These are phyloP conservation scores for Phialophora expanda DNA, from an alignment of 2,329 filamentous ascomycete genomes.

Conservation along the genomic window DNA sequence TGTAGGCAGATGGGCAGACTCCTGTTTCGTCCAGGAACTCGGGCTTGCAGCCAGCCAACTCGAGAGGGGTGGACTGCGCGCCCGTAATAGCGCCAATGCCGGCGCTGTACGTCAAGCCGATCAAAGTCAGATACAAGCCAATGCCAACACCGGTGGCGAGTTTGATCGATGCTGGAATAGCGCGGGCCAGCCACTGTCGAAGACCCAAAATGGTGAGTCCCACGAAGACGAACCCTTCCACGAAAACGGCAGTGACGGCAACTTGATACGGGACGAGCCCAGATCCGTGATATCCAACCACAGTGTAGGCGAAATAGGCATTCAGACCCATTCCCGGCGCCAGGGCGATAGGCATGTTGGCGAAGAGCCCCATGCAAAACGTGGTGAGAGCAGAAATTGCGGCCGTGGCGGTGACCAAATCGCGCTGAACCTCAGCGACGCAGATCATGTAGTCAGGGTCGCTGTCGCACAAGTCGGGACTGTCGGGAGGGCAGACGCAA, in stretches of 20 bases:
- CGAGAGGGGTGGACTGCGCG: conserved; percentile 68
- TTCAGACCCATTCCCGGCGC: conserved; percentile 83
- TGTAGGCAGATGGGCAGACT: conserved; percentile 66
- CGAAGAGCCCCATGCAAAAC: conserved; percentile 83
- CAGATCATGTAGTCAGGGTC: conserved; percentile 54
- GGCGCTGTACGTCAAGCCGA: conserved; percentile 74
- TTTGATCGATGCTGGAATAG: conserved; percentile 83
- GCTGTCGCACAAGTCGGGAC: conserved; percentile 55
- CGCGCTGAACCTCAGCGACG: conserved; percentile 68
- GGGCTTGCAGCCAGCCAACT: conserved; percentile 73
- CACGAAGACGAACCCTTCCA: conserved; percentile 86
- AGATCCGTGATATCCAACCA: conserved; percentile 76
- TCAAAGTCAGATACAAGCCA: conserved; percentile 74
- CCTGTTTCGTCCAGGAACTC: conserved; percentile 55
- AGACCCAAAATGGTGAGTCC: conserved; percentile 78
- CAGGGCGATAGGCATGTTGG: conserved; percentile 77
- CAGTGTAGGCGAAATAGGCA: conserved; percentile 82
- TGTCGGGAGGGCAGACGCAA: conserved; percentile 67
- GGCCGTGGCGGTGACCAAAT: conserved; percentile 82
- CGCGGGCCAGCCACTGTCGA: conserved; percentile 84
- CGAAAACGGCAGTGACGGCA: conserved; percentile 83
- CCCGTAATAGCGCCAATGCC: conserved; percentile 81
- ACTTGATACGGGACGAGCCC: conserved; percentile 75
- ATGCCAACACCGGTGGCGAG: conserved; percentile 85
- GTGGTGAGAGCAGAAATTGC: conserved; percentile 78